Evolutionary conservation across 2,329 filamentous ascomycete genomes (phyloP).

Genomic region (Beauveria asiatica): DNA sequence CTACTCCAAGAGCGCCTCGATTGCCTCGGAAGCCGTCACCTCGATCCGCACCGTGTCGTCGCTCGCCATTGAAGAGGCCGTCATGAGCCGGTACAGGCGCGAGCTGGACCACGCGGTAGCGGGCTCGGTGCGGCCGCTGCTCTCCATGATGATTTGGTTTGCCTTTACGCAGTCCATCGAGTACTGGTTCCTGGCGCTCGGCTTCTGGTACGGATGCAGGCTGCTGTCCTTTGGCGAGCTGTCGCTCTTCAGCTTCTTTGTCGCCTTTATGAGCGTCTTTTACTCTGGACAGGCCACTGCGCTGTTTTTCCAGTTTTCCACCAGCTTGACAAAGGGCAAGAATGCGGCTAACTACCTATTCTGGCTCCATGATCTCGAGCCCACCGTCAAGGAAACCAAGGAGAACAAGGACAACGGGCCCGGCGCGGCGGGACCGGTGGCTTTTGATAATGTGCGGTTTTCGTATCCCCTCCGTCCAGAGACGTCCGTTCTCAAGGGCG

Average conservation of each 20-base stretch:
- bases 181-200: constrained; percentile 31
- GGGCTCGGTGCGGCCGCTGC: constrained; percentile 22
- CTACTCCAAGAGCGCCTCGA: constrained; percentile 31
- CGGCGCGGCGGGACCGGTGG: constrained; percentile 29
- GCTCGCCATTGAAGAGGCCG: constrained; percentile 27
- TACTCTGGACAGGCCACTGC: constrained; percentile 34
- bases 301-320: constrained; percentile 38
- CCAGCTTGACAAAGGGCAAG: constrained; percentile 43
- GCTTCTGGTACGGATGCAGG: constrained; percentile 34
- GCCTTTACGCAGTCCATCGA: constrained; percentile 29
- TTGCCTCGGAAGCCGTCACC: constrained; percentile 37
- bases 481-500: constrained; percentile 31
- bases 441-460: constrained; percentile 50
- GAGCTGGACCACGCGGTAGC: constrained; percentile 20
- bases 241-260: constrained; percentile 43
- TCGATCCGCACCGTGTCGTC: constrained; percentile 37
- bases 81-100: constrained; percentile 24
- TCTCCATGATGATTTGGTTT: constrained; percentile 27
- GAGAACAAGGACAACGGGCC: constrained; percentile 31
- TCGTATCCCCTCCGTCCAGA: constrained; percentile 47
- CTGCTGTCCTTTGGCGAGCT: constrained; percentile 34
- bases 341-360: constrained; percentile 42
- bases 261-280: constrained; percentile 43
- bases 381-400: constrained; percentile 32
- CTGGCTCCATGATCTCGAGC: constrained; percentile 35